Percentiles rank a stretch among this genome's conserved stretches.
phyloP scores from a whole-genome alignment of 495 filamentous ascomycete genomes.

The Annulohypoxylon bovei region DNA sequence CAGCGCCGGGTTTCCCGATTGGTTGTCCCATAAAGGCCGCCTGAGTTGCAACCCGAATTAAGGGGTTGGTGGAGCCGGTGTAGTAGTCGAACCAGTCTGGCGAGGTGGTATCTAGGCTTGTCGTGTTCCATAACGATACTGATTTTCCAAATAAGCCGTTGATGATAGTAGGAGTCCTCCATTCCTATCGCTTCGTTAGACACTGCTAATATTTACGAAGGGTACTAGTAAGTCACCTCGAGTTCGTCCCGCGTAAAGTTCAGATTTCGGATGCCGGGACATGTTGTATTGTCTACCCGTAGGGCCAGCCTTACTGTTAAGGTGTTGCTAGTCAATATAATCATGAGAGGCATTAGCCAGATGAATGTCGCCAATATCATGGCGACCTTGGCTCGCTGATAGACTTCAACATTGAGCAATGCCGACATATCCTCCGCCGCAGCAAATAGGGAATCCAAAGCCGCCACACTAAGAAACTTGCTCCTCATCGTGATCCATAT shows the following conservation, averaged over 20 bases:
- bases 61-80: constrained; percentile 40
- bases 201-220: background rate
- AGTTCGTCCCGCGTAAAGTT: constrained; percentile 51
- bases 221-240: constrained; percentile 24
- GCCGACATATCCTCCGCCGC: constrained; percentile 47
- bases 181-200: constrained; percentile 41
- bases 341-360: constrained; percentile 49
- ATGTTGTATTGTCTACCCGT: constrained; percentile 23
- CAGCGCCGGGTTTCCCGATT: constrained; percentile 39
- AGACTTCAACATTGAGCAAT: constrained; percentile 47
- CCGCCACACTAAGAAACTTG: constrained; percentile 46
- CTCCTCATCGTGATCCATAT: constrained; percentile 52
- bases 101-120: constrained; percentile 16
- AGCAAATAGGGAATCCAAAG: constrained; percentile 51
- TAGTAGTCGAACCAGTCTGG: constrained; percentile 53
- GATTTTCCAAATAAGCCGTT: constrained; percentile 44
- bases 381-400: constrained; percentile 47
- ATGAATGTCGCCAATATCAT: constrained; percentile 47
- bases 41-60: constrained; percentile 42
- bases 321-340: constrained; percentile 52
- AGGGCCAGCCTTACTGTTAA: constrained; percentile 45
- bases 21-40: constrained; percentile 47
- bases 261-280: constrained; percentile 45
- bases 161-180: constrained; percentile 44
- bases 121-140: constrained; percentile 50